Evolutionary conservation across 73 alveolate genomes (phyloP), one percentile per base, ranked within the genome.

Genomic region (Symbiodinium natans): DNA sequence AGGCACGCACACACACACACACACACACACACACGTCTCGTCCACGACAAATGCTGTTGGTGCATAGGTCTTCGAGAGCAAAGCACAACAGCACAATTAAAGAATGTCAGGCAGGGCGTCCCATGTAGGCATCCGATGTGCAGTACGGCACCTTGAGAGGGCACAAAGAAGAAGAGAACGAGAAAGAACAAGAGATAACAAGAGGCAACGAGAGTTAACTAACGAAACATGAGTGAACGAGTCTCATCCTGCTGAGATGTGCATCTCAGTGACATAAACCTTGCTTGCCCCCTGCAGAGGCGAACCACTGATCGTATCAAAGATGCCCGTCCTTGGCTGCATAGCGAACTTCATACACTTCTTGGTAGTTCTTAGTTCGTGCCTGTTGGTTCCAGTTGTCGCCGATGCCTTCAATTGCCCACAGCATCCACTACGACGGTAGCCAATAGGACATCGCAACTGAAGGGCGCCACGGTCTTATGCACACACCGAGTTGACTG

Each of bases 51-150:
- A 46, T 6, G 59, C 13, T 46, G 59, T 9, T 9, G 59, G 6
- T 46, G 6, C 21, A 46, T 46, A 46, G 21, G 31, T 56, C 74
- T 8, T 21, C 33, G 74, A 13, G 74, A 56, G 31, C 6, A 11
- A 43, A 43, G 11, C 56, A 11, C 56, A 43, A 43, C 56, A 11
- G 11, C n/a, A n/a, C n/a, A 17, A 19, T 2, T 34, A 9, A 6
- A n/a, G 5, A 3, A 9, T 17, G 9, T 41, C 46, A 17, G 8
- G 68, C 86, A 54, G 40, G 38, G 90, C 41, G n/a, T 71, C 98
- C 98, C 98, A 92, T 92, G 98, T n/a, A 74, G 74, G 98, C 98
- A 71, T 92, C 98, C 41, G 98, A 92, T 4, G 98, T 92, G 80
- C 98, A 92, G 90, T 92, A 92, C 54, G 95, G 95, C 75, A 88